phyloP scores from a whole-genome alignment of 2,329 filamentous ascomycete genomes.

The Pseudogymnoascus sp. region DNA sequence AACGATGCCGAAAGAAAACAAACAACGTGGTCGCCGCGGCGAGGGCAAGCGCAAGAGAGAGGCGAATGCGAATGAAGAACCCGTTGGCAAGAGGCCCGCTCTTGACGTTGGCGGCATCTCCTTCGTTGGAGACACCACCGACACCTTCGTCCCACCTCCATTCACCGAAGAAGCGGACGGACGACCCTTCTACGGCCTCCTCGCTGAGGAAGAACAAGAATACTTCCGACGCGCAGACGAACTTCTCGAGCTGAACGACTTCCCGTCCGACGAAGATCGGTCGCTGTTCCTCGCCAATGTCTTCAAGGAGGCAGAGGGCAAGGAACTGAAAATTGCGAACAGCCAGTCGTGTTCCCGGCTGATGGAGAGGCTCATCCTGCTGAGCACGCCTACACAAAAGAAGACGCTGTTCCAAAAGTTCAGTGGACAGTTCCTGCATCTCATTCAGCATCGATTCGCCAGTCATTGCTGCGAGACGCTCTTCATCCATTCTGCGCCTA shows the following conservation, averaged over 20 bases:
- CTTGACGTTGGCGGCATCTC: constrained; percentile 16
- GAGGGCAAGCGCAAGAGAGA: constrained; percentile 44
- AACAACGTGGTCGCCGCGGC: constrained; percentile 51
- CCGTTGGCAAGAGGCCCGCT: constrained; percentile 31
- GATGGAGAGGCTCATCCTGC: constrained; percentile 82
- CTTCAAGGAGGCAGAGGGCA: constrained; percentile 78
- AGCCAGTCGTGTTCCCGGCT: constrained; percentile 92
- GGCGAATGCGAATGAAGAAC: constrained; percentile 32
- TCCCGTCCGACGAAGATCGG: constrained; percentile 68
- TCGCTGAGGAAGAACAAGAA: constrained; percentile 88
- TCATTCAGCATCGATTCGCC: constrained; percentile 92
- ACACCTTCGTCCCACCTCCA: constrained; percentile 18
- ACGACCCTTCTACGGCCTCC: constrained; percentile 74
- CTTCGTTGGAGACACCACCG: constrained; percentile 22
- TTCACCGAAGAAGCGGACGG: constrained; percentile 22
- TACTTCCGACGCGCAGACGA: constrained; percentile 90
- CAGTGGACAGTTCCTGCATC: constrained; percentile 75
- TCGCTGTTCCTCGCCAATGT: constrained; percentile 71
- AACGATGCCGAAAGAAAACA: constrained; percentile 53
- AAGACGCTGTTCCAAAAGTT: constrained; percentile 84
- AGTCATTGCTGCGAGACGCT: constrained; percentile 95
- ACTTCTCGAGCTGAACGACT: constrained; percentile 83
- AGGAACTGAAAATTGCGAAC: constrained; percentile 92
- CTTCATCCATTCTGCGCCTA: constrained; percentile 74
- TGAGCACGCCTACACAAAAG: constrained; percentile 73